Evolutionary conservation across 2,329 filamentous ascomycete genomes (phyloP).

Genomic region (Alternaria burnsii): DNA sequence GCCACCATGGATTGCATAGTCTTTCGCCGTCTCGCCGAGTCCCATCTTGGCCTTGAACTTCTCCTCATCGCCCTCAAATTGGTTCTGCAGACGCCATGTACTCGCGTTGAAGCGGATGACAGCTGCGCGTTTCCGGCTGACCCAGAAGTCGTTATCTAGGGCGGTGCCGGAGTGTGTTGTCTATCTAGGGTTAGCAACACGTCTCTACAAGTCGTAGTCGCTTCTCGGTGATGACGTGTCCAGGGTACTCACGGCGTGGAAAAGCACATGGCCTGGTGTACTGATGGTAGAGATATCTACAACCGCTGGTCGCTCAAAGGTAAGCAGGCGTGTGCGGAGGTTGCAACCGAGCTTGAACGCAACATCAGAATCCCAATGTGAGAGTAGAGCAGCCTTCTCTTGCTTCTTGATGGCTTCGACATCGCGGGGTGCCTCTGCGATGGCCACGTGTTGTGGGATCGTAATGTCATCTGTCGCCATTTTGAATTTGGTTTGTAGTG

Average conservation of each 20-base stretch:
- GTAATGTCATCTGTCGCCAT: slow-evolving; percentile 20
- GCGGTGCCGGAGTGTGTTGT: slow-evolving; percentile 68
- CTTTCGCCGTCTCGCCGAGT: slow-evolving; percentile 59
- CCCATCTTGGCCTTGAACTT: slow-evolving; percentile 72
- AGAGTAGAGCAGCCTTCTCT: slow-evolving; percentile 52
- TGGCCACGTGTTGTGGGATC: slow-evolving; percentile 33
- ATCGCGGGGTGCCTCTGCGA: slow-evolving; percentile 40
- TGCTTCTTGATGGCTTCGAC: slow-evolving; percentile 50
- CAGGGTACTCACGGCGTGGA: slow-evolving; percentile 64
- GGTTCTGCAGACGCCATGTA: slow-evolving; percentile 75
- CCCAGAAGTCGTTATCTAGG: slow-evolving; percentile 74
- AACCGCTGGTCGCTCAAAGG: slow-evolving; percentile 63
- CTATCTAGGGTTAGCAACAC: neutral
- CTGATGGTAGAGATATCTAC: slow-evolving; percentile 68
- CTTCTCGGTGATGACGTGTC: neutral
- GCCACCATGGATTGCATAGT: slow-evolving; percentile 82
- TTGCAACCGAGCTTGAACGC: slow-evolving; percentile 70
- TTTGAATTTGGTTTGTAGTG: neutral
- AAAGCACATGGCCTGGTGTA: slow-evolving; percentile 67
- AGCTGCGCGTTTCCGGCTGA: slow-evolving; percentile 72
- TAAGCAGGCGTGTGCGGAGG: slow-evolving; percentile 67
- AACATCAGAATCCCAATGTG: slow-evolving; percentile 66
- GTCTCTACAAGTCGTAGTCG: neutral
- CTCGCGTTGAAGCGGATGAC: slow-evolving; percentile 74
- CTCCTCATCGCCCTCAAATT: slow-evolving; percentile 69